Evolutionary conservation across 2,329 filamentous ascomycete genomes (phyloP), one percentile per base, ranked within the genome.

Genomic region (Moelleriella libera): DNA sequence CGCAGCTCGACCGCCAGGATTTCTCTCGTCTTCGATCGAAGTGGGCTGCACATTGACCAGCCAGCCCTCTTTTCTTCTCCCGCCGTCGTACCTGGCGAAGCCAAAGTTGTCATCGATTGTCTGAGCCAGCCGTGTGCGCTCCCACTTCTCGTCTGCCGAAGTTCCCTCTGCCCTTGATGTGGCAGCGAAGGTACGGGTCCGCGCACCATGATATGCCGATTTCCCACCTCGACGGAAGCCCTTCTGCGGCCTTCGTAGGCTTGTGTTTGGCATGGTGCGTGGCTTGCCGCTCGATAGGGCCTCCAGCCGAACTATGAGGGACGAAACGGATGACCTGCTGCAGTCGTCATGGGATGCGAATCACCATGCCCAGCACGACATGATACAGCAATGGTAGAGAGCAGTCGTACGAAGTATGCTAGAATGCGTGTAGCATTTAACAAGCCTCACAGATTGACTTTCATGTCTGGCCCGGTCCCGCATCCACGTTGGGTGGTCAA

Each of bases 101-200:
- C 92, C 94, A 81, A 97, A 92, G 52, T 78, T 76, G 69, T 97
- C 92, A 69, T 98, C 94, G 61, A 98, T 96, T 58, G 75, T 78
- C 67, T 95, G 80, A 32, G 88, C 88, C 46, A 95, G 77, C 48
- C 81, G 80, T 44, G 82, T 83, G 39, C 88, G 82, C 67, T 98
- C 89, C 67, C 87, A 80, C 65, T 88, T 94, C 66, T 98, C 92
- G 72, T 95, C 88, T 58, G 87, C 81, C 6, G 89, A 94, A 1
- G 88, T 97, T 46, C 78, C 83, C 70, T 98, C 94, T 47, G 80
- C 81, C 48, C 84, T 79, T 42, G 84, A 79, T 6, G 83, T 82
- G 34, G 86, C 80, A 49, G 90, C 81, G 54, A 97, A 85, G 5
- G 87, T 94, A 59, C 85, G 86, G 57, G 76, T 71, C 53, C 76